Evolutionary conservation across 1,284 basidiomycete genomes (phyloP).

Genomic region (Sanghuangporus sanghuang): DNA sequence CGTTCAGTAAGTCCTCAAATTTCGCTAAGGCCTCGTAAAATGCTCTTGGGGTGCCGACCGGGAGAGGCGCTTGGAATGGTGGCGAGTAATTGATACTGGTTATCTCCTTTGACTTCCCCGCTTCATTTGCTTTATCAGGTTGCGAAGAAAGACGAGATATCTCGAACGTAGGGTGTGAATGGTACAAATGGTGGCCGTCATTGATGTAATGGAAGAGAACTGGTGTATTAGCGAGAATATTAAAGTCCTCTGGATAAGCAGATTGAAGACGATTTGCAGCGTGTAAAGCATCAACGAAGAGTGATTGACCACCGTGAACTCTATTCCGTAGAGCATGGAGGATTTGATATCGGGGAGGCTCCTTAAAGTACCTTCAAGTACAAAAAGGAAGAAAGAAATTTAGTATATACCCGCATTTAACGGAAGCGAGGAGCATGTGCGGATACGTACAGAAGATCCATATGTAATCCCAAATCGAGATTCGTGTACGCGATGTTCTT

Average conservation of each 20-base stretch:
- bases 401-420: neutral
- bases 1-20: constrained; percentile 63
- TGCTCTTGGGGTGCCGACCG: constrained; percentile 41
- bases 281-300: constrained; percentile 83
- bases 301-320: constrained; percentile 79
- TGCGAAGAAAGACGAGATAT: constrained; percentile 29
- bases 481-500: constrained; percentile 96
- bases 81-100: constrained; percentile 87
- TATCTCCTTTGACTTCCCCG: constrained; percentile 27
- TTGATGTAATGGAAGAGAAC: constrained; percentile 92
- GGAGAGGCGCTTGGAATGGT: constrained; percentile 87
- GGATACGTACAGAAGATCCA: constrained; percentile 77
- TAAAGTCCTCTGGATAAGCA: constrained; percentile 49
- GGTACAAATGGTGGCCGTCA: constrained; percentile 81
- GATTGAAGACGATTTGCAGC: constrained; percentile 59
- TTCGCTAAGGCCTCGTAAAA: constrained; percentile 65
- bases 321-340: constrained; percentile 85
- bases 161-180: constrained; percentile 79
- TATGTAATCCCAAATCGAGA: constrained; percentile 84
- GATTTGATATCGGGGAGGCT: constrained; percentile 89
- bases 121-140: neutral
- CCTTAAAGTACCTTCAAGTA: constrained; percentile 70
- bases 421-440: neutral
- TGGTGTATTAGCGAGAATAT: constrained; percentile 53
- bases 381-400: constrained; percentile 4